Conservation (phyloP, 768 basidiomycete genomes). For the Trametes elegans region DNA sequence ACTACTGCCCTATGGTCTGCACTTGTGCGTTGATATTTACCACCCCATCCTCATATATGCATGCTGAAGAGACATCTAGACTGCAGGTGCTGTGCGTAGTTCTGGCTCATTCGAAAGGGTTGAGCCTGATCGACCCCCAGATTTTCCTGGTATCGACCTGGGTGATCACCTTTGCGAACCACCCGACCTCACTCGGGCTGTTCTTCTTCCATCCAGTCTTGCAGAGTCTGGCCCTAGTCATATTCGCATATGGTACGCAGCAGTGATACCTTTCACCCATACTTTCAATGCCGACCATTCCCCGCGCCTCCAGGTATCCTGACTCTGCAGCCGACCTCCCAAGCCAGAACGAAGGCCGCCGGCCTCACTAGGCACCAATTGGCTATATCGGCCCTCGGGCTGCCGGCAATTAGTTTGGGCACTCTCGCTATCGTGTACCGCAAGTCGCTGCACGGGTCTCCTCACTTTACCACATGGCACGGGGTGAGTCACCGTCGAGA, state of each 20-base stretch:
- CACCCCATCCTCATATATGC: background rate
- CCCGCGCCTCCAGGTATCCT: conserved; percentile 51
- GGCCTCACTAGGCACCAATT: conserved; percentile 71
- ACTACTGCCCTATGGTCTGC: conserved; percentile 32
- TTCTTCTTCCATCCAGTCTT: conserved; percentile 43
- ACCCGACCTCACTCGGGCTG: conserved; percentile 30
- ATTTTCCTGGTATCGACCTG: conserved; percentile 28
- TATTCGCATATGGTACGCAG: conserved; percentile 42
- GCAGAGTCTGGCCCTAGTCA: conserved; percentile 32
- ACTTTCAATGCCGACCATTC: background rate
- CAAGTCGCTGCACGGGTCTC: conserved; percentile 48
- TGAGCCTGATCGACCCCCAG: conserved; percentile 11
- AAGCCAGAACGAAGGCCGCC: conserved; percentile 60
- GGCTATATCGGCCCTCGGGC: conserved; percentile 51
- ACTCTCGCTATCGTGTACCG: conserved; percentile 59
- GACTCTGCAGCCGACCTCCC: conserved; percentile 73
- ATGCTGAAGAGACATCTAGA: background rate
- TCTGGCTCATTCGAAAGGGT: background rate
- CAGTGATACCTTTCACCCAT: background rate
- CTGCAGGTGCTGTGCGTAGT: background rate
- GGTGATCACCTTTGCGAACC: conserved; percentile 25
- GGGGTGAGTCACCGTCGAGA: conserved; percentile 45
- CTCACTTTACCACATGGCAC: conserved; percentile 77
- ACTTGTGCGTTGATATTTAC: conserved; percentile 36
- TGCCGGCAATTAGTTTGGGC: conserved; percentile 59